Evolutionary conservation across 148 eudicot genomes (phyloP).

Genomic region (Linanthus parryae): DNA sequence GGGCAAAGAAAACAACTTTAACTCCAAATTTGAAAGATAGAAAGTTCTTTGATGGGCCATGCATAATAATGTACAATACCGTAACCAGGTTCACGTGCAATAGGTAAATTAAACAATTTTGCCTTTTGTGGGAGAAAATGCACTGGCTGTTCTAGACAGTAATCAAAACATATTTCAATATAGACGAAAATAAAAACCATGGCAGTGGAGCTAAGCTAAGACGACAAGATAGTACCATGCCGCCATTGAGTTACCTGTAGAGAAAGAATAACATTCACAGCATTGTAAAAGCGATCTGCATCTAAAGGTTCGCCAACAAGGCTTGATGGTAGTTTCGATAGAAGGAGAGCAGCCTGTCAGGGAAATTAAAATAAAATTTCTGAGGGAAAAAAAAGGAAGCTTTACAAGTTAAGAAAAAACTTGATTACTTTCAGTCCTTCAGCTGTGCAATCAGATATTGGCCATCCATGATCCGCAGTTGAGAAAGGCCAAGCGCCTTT

Average conservation of each 20-base stretch:
- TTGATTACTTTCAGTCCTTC: constrained; percentile 98
- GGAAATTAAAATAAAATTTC: constrained; percentile 13
- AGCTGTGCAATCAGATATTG: constrained; percentile 93
- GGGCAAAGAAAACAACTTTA: too few relatives aligned
- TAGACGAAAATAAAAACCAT: constrained; percentile 4
- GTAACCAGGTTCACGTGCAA: too few relatives aligned
- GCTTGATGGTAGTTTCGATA: constrained; percentile 68
- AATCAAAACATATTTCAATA: too few relatives aligned
- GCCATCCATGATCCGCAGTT: constrained; percentile 98
- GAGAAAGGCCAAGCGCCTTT: constrained; percentile 99
- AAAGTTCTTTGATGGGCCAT: too few relatives aligned
- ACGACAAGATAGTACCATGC: constrained; percentile 5
- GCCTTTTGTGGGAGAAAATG: too few relatives aligned
- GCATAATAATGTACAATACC: too few relatives aligned
- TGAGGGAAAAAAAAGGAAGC: neutral
- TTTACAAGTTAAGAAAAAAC: constrained; percentile 3
- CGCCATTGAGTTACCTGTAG: constrained; percentile 67
- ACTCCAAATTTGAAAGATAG: too few relatives aligned
- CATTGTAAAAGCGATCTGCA: constrained; percentile 54
- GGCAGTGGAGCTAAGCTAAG: neutral
- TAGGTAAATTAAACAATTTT: too few relatives aligned
- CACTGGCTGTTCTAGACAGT: too few relatives aligned
- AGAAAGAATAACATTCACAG: constrained; percentile 79
- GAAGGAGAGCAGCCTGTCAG: constrained; percentile 61
- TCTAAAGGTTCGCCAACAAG: constrained; percentile 79